A percentile compares a stretch with the other conserved stretches of the same genome.
Conservation (phyloP, 768 basidiomycete species). For the Hemileccinum rubropunctum region DNA sequence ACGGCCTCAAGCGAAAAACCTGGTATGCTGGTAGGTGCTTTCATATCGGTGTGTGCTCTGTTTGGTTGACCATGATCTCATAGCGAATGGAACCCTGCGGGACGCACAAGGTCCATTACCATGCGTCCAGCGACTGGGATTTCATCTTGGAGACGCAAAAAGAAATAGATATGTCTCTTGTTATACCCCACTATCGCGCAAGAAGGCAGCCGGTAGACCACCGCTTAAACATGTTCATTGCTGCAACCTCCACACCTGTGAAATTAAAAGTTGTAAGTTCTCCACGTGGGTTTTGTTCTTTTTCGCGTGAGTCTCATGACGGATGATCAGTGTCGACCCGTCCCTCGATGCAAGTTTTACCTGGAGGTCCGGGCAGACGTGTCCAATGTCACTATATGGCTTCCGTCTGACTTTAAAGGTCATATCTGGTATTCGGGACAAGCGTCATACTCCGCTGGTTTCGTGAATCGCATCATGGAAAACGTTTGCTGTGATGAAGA, state of each 20-base stretch:
- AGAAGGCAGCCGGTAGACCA: slow-evolving; percentile 68
- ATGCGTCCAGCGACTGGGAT: slow-evolving; percentile 61
- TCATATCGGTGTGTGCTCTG: not conserved
- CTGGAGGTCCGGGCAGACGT: slow-evolving; percentile 61
- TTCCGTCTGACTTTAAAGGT: slow-evolving; percentile 78
- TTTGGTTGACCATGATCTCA: slow-evolving; percentile 1
- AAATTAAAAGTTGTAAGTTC: slow-evolving; percentile 72
- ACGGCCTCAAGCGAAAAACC: slow-evolving; percentile 18
- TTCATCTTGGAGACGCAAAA: slow-evolving; percentile 54
- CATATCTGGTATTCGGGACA: slow-evolving; percentile 55
- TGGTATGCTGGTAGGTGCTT: slow-evolving; percentile 11
- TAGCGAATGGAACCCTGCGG: slow-evolving; percentile 39
- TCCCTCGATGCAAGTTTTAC: slow-evolving; percentile 53
- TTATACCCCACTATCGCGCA: slow-evolving; percentile 77
- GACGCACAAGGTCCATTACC: slow-evolving; percentile 64
- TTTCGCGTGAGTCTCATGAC: not conserved
- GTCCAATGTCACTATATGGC: slow-evolving; percentile 73
- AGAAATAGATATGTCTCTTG: slow-evolving; percentile 62
- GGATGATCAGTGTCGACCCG: slow-evolving; percentile 51
- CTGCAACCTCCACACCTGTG: slow-evolving; percentile 48
- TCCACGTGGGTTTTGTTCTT: not conserved
- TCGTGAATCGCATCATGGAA: slow-evolving; percentile 62
- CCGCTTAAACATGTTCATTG: slow-evolving; percentile 68
- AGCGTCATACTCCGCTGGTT: slow-evolving; percentile 65
- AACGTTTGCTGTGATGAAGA: slow-evolving; percentile 50